Percentiles rank a stretch among this genome's conserved stretches.
phyloP scores from a whole-genome alignment of 352 stramenopile genomes.

The Thalassiosira ordinaria region DNA sequence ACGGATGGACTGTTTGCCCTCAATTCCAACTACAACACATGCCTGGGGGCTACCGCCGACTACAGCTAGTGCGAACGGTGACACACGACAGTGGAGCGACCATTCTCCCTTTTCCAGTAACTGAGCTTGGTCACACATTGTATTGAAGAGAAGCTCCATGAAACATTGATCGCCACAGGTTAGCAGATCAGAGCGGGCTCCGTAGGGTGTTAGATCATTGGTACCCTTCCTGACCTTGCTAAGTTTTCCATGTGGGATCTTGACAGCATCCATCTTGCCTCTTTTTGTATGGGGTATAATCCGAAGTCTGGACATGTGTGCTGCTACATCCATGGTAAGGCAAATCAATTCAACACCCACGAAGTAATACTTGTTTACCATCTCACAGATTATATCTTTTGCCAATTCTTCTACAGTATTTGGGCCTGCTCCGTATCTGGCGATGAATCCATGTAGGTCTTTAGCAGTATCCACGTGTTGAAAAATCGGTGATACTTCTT shows the following conservation, averaged over 20 bases:
- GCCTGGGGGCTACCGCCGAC: conserved; percentile 18
- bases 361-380: conserved; percentile 25
- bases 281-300: conserved; percentile 19
- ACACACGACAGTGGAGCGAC: neutral
- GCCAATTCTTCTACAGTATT: conserved; percentile 23
- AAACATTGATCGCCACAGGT: conserved; percentile 7
- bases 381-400: conserved; percentile 19
- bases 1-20: conserved; percentile 1
- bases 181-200: conserved; percentile 13
- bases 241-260: conserved; percentile 10
- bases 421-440: too few relatives aligned
- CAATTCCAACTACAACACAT: conserved; percentile 21
- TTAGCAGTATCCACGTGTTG: neutral
- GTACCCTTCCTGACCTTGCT: conserved; percentile 13
- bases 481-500: neutral
- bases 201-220: conserved; percentile 10
- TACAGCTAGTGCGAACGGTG: neutral
- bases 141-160: conserved; percentile 17
- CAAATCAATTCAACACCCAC: conserved; percentile 17
- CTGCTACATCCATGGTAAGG: conserved; percentile 26
- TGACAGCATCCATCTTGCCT: conserved; percentile 19
- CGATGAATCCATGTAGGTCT: conserved; percentile 2
- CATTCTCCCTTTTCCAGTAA: neutral
- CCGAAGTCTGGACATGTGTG: conserved; percentile 2
- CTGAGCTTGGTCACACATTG: conserved; percentile 16